Conservation (phyloP, 257 asterid species). For the Ballota nigra region DNA sequence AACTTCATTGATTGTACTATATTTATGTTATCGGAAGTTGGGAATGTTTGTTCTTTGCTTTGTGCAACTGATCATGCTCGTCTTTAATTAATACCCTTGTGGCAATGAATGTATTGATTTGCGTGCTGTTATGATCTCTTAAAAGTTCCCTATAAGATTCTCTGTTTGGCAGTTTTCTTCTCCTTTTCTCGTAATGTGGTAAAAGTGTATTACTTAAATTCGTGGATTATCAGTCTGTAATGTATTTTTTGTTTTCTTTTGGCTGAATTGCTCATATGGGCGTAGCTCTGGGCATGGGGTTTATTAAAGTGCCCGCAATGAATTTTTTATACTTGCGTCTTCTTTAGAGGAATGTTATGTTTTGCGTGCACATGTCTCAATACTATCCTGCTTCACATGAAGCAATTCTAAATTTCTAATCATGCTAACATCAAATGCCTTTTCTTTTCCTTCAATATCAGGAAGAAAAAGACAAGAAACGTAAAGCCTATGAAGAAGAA, state of each 20-base stretch:
- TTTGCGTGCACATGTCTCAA: background rate
- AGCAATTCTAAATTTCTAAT: background rate
- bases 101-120: constrained; percentile 44
- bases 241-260: background rate
- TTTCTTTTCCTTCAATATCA: constrained; percentile 38
- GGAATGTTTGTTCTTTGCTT: constrained; percentile 22
- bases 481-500: constrained; percentile 77
- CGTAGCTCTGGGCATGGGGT: background rate
- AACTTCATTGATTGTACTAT: background rate
- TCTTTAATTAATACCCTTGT: constrained; percentile 34
- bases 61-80: constrained; percentile 7
- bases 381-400: background rate
- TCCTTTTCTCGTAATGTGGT: constrained; percentile 38
- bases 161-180: constrained; percentile 35
- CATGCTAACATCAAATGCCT: background rate
- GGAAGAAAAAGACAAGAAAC: constrained; percentile 84
- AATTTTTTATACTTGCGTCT: background rate
- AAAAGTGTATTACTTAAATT: background rate
- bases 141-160: constrained; percentile 48
- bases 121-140: constrained; percentile 58
- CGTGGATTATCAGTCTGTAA: background rate
- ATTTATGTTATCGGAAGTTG: background rate
- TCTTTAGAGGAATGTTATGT: background rate
- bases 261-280: background rate
- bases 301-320: background rate